Base-by-base conservation (phyloP, 176 grass and related monocot genomes). In the Luzula sylvatica region DNA sequence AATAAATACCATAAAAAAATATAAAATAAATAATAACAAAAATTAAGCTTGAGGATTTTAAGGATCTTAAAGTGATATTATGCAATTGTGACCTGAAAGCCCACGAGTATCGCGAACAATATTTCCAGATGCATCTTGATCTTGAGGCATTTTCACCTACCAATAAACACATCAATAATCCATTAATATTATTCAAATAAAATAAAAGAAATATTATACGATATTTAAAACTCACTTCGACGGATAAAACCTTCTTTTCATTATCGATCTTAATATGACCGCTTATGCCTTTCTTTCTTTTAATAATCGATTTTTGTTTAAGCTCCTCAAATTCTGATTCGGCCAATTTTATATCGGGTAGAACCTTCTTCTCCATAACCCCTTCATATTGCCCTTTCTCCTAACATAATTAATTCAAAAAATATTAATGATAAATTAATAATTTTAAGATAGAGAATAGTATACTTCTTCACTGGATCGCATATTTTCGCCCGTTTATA, bases 81-180 rank as follows among this genome's bases (percentile, higher is more conserved):
- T 42, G 1, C 8, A 20, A 65, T 3, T n/a, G n/a, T 53, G 64
- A 96, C 90, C 90, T 95, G 90, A 96, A 75, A 96, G 90, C 52
- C 90, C 84, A 65, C 80, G 72, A 38, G 77, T 96, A 65, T 96
- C 90, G 56, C 77, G 78, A 76, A 96, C 60, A 0, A 80, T 68
- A 35, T 85, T 77, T n/a, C 71, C 63, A 55, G 90, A 96, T 51
- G 71, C 80, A n/a, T n/a, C n/a, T n/a, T n/a, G n/a, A 78, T 96
- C 90, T 80, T 96, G 90, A 74, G 90, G 90, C 90, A 96, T 88
- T n/a, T 83, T 96, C 21, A 96, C 58, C 90, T 95, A 65, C 57
- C 5, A 52, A 23, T 46, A 43, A 13, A 61, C 58, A 23, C 43
- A n/a, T n/a, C 13, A 47, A 8, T 43, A 47, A 26, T 9, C n/a